These are phyloP conservation scores for Aspergillus udagawae DNA, from an alignment of 2,329 filamentous ascomycete species.

Conservation along the genomic window DNA sequence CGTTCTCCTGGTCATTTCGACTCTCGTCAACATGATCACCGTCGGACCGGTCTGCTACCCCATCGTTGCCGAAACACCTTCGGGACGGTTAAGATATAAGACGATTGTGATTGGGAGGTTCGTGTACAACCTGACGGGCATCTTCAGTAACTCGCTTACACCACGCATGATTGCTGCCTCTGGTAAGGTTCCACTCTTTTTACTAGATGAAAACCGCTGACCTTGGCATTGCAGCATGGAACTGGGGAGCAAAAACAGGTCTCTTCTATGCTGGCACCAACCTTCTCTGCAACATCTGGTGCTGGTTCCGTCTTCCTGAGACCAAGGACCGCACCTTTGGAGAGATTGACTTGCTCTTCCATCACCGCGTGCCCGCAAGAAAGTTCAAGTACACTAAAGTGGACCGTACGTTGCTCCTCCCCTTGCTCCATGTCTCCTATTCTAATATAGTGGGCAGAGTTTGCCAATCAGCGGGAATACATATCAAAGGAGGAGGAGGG, in stretches of 20 bases:
- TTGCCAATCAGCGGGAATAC: neutral
- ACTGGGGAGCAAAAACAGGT: conserved; percentile 35
- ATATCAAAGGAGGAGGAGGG: neutral
- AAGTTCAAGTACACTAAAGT: conserved; percentile 27
- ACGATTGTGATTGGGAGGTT: conserved; percentile 44
- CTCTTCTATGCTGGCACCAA: conserved; percentile 38
- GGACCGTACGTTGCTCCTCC: neutral
- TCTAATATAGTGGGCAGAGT: neutral
- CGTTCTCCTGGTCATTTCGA: conserved; percentile 49
- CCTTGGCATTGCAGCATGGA: conserved; percentile 21
- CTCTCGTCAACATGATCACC: conserved; percentile 52
- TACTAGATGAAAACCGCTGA: neutral
- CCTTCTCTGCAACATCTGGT: conserved; percentile 24
- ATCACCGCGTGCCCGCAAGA: conserved; percentile 35
- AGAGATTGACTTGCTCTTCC: conserved; percentile 42
- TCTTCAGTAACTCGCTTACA: conserved; percentile 39
- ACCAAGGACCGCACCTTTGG: conserved; percentile 35
- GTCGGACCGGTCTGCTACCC: conserved; percentile 53
- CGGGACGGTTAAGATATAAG: conserved; percentile 49
- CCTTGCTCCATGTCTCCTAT: neutral
- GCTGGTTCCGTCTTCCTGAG: conserved; percentile 37
- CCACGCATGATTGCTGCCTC: conserved; percentile 24
- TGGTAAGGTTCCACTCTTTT: conserved; percentile 10
- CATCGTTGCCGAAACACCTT: conserved; percentile 51
- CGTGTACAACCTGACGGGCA: conserved; percentile 47